Evolutionary conservation across 805 yeast species (phyloP).

Genomic region (Candida silvicultrix): DNA sequence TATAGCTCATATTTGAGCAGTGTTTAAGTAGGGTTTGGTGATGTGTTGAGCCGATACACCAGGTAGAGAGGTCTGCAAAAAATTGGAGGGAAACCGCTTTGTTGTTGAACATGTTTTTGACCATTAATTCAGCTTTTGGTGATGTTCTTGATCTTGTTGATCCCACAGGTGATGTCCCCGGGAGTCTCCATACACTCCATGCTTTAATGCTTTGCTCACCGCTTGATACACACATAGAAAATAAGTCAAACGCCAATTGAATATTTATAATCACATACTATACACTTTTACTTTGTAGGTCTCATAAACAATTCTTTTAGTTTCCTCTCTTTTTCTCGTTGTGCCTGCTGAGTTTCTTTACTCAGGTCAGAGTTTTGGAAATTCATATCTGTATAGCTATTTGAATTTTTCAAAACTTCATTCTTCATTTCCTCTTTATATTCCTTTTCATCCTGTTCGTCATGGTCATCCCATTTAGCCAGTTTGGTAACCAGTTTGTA

Average conservation of each 20-base stretch:
- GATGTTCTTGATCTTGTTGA: neutral
- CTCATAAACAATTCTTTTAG: slow-evolving; percentile 34
- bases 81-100: no score
- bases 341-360: slow-evolving; percentile 23
- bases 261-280: no score
- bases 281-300: neutral
- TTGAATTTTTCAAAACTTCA: slow-evolving; percentile 18
- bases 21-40: no score
- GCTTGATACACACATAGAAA: no score
- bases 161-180: neutral
- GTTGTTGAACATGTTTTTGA: no score
- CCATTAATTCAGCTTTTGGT: no score
- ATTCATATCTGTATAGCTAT: slow-evolving; percentile 18
- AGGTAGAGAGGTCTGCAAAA: no score
- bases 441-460: slow-evolving; percentile 10
- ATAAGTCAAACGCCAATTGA: neutral
- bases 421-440: slow-evolving; percentile 16
- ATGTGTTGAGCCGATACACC: no score
- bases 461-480: slow-evolving; percentile 62
- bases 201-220: no score
- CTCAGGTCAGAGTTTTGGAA: slow-evolving; percentile 6
- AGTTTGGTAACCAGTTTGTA: slow-evolving; percentile 57
- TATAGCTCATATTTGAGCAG: no score
- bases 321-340: slow-evolving; percentile 35
- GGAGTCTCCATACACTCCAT: neutral